Evolutionary conservation across 2,329 filamentous ascomycete species (phyloP).

Genomic region (Zelopaecilomyces penicillatus): DNA sequence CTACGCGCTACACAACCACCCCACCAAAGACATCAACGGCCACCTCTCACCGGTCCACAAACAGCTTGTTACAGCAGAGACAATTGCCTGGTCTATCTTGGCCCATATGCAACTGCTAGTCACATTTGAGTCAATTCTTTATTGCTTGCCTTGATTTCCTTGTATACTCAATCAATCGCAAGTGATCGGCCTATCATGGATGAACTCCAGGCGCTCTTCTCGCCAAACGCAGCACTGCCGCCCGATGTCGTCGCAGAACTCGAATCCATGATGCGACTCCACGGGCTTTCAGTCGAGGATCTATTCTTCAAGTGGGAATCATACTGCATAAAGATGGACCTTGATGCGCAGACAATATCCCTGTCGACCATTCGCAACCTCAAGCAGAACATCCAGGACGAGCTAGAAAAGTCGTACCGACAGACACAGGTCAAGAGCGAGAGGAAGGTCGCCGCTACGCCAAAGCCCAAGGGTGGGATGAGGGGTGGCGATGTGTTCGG

Average conservation of each 20-base stretch:
- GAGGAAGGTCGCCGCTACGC: slow-evolving; percentile 55
- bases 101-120: too few relatives aligned
- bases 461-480: slow-evolving; percentile 39
- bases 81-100: too few relatives aligned
- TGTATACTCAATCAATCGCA: background rate
- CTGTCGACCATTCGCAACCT: slow-evolving; percentile 66
- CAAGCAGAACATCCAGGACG: slow-evolving; percentile 80
- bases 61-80: too few relatives aligned
- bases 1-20: too few relatives aligned
- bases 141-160: background rate
- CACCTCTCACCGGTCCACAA: too few relatives aligned
- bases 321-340: slow-evolving; percentile 89
- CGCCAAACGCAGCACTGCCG: slow-evolving; percentile 46
- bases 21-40: too few relatives aligned
- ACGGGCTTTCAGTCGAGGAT: slow-evolving; percentile 74
- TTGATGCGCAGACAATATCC: slow-evolving; percentile 61
- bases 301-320: slow-evolving; percentile 99
- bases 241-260: slow-evolving; percentile 74
- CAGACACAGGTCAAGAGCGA: slow-evolving; percentile 54
- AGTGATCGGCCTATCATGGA: slow-evolving; percentile 19
- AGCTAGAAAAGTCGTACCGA: slow-evolving; percentile 67
- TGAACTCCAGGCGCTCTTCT: slow-evolving; percentile 28
- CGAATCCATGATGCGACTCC: slow-evolving; percentile 75
- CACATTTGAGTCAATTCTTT: background rate
- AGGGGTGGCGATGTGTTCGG: slow-evolving; percentile 68